Evolutionary conservation across 1,284 basidiomycete genomes (phyloP).

Genomic region (Crucibulum parvulum): DNA sequence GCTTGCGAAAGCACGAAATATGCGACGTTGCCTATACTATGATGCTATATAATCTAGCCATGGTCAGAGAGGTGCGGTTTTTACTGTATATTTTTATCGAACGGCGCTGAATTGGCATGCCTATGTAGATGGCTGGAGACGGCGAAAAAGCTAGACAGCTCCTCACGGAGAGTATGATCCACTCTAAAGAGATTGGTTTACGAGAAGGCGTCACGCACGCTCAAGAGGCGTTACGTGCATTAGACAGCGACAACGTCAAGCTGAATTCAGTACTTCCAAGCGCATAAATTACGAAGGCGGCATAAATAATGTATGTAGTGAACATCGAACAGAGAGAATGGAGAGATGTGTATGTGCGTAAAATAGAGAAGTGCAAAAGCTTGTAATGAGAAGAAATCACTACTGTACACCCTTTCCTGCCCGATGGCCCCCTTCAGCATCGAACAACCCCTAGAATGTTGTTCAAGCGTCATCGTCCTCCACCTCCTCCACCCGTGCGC

Average conservation of each 20-base stretch:
- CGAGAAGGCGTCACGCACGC: slow-evolving; percentile 58
- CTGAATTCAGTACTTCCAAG: not conserved
- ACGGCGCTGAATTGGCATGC: not conserved
- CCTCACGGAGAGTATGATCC: slow-evolving; percentile 53
- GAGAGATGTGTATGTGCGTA: not conserved
- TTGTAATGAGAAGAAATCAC: no score
- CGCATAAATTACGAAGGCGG: not conserved
- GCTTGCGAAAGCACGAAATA: slow-evolving; percentile 27
- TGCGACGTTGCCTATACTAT: slow-evolving; percentile 68
- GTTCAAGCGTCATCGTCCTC: slow-evolving; percentile 57
- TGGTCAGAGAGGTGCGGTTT: slow-evolving; percentile 43
- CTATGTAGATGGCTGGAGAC: slow-evolving; percentile 58
- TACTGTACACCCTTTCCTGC: no score
- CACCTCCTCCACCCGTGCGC: slow-evolving; percentile 64
- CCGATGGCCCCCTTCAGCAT: not conserved
- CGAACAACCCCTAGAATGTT: not conserved
- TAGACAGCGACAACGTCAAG: slow-evolving; percentile 22
- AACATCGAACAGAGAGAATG: not conserved
- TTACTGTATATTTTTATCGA: not conserved
- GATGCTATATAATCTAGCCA: slow-evolving; percentile 68
- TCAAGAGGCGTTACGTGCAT: slow-evolving; percentile 49
- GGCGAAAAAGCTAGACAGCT: slow-evolving; percentile 47
- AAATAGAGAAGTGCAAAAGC: no score
- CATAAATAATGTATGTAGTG: not conserved
- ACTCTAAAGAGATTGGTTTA: slow-evolving; percentile 55